Evolutionary conservation across 2,329 filamentous ascomycete species (phyloP).

Genomic region (Raffaelea deltoideospora): DNA sequence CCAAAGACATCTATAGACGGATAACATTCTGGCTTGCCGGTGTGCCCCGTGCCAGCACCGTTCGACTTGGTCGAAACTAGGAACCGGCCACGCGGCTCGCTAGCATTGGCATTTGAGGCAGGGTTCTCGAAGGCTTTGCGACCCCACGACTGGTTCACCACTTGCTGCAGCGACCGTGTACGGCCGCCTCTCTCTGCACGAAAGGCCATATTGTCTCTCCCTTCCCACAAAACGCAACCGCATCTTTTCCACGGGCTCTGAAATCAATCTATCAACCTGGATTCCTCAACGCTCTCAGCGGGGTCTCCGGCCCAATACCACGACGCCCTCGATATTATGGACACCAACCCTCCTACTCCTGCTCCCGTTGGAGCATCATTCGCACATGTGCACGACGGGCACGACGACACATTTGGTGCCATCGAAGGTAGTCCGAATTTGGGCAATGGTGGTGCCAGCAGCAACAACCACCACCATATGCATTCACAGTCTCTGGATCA

Average conservation of each 20-base stretch:
- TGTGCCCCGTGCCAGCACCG: too few relatives aligned
- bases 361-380: conserved; percentile 1
- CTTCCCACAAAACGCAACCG: not conserved
- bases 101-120: too few relatives aligned
- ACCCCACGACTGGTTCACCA: too few relatives aligned
- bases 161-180: too few relatives aligned
- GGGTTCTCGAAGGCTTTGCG: too few relatives aligned
- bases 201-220: too few relatives aligned
- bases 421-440: conserved; percentile 32
- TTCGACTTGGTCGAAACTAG: too few relatives aligned
- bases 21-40: too few relatives aligned
- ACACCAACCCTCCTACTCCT: conserved; percentile 22
- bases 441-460: conserved; percentile 13
- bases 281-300: conserved; percentile 32
- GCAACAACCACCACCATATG: conserved; percentile 19
- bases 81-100: too few relatives aligned
- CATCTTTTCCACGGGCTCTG: not conserved
- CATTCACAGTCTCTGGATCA: conserved; percentile 37
- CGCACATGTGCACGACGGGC: conserved; percentile 18
- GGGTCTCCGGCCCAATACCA: conserved; percentile 37
- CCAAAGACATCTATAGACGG: too few relatives aligned
- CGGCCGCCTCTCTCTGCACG: not conserved
- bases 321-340: conserved; percentile 36
- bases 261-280: conserved; percentile 22
- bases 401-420: conserved; percentile 34